Percentiles rank a stretch among this genome's conserved stretches.
Evolutionary conservation across 495 filamentous ascomycete species (phyloP).

Genomic region (Usnea hakonensis): DNA sequence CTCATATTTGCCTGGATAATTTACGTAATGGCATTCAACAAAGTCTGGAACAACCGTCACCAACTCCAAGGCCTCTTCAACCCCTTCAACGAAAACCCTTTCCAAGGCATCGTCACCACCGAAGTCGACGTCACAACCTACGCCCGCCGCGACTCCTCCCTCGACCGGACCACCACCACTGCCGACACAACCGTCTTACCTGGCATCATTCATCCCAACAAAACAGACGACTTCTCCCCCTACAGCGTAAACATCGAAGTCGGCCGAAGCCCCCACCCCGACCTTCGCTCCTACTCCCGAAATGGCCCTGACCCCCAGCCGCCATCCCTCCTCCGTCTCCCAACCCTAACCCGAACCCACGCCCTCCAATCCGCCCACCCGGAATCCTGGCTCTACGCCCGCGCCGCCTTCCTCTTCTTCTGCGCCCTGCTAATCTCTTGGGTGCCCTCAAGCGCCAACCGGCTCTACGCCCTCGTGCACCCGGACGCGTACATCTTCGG

Average conservation of each 20-base stretch:
- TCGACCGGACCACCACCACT: not conserved
- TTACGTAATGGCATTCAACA: conserved; percentile 62
- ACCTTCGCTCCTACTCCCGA: too few species aligned
- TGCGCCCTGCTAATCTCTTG: conserved; percentile 73
- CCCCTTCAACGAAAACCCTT: conserved; percentile 40
- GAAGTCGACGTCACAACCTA: conserved; percentile 46
- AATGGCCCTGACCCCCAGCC: not conserved
- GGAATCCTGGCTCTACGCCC: conserved; percentile 68
- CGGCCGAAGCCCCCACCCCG: not conserved
- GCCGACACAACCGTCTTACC: not conserved
- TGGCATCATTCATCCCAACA: conserved; percentile 1
- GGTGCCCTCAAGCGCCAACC: conserved; percentile 74
- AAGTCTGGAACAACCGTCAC: conserved; percentile 53
- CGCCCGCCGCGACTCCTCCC: conserved; percentile 17
- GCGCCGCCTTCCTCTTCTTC: conserved; percentile 83
- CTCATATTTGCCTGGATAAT: conserved; percentile 64
- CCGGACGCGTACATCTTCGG: conserved; percentile 44
- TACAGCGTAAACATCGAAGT: conserved; percentile 24
- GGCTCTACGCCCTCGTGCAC: conserved; percentile 61
- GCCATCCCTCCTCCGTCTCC: conserved; percentile 17
- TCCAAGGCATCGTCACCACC: conserved; percentile 49
- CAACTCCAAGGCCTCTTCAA: conserved; percentile 41
- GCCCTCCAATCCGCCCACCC: conserved; percentile 28
- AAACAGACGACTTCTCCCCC: conserved; percentile 3
- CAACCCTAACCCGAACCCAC: conserved; percentile 23